phyloP scores from a whole-genome alignment of 164 flowering plant species.

The Malania oleifera region DNA sequence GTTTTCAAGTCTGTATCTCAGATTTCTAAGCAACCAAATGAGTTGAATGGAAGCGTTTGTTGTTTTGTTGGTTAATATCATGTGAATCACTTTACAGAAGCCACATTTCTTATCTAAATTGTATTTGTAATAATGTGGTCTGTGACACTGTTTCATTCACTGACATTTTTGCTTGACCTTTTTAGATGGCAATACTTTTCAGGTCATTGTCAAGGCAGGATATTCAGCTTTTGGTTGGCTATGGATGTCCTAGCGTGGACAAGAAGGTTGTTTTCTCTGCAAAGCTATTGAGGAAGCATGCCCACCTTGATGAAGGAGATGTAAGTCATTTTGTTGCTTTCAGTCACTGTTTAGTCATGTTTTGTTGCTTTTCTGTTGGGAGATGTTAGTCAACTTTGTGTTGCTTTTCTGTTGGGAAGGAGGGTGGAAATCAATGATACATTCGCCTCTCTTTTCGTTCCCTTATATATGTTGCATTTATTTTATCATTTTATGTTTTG shows the following conservation, averaged over 20 bases:
- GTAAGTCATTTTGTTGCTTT: conserved; percentile 38
- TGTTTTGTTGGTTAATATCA: no score
- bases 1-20: no score
- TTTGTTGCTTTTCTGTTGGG: no score
- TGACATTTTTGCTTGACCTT: conserved; percentile 12
- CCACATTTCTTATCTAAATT: neutral
- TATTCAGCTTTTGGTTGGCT: conserved; percentile 85
- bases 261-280: conserved; percentile 76
- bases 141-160: no score
- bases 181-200: conserved; percentile 27
- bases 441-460: neutral
- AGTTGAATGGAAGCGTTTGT: no score
- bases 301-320: conserved; percentile 96
- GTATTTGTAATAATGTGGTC: no score
- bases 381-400: no score
- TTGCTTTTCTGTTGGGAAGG: no score
- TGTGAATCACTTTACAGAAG: no score
- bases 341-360: no score
- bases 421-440: neutral
- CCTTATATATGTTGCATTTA: neutral
- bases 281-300: conserved; percentile 82
- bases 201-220: conserved; percentile 94
- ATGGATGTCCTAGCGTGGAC: conserved; percentile 83
- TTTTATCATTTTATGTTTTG: neutral
- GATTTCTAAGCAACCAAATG: no score